Conservation (phyloP, 2,329 filamentous ascomycete species). For the Colletotrichum chlorophyti region DNA sequence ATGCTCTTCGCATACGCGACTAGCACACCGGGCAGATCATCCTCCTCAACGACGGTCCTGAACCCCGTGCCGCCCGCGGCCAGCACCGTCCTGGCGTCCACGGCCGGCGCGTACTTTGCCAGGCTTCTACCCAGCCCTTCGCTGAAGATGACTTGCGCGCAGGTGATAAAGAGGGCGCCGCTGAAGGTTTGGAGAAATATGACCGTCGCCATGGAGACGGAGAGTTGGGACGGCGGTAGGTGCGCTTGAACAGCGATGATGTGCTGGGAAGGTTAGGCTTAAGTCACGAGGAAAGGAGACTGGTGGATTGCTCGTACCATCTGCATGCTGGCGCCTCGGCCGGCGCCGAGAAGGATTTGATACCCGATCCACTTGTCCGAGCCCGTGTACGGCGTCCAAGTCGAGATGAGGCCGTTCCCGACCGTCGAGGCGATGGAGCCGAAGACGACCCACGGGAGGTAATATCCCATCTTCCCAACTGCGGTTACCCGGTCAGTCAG, state of each 20-base stretch:
- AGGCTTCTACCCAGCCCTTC: conserved; percentile 3
- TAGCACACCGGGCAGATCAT: conserved; percentile 43
- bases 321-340: conserved; percentile 53
- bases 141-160: conserved; percentile 31
- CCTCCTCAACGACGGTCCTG: conserved; percentile 36
- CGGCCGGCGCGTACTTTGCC: conserved; percentile 35
- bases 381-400: conserved; percentile 40
- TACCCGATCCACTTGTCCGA: conserved; percentile 52
- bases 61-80: conserved; percentile 50
- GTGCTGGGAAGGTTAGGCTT: not conserved
- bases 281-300: too few relatives aligned
- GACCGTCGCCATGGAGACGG: conserved; percentile 37
- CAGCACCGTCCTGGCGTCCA: conserved; percentile 42
- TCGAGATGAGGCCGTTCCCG: conserved; percentile 46
- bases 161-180: conserved; percentile 53
- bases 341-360: conserved; percentile 52
- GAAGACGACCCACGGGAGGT: conserved; percentile 35
- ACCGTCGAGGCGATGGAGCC: conserved; percentile 44
- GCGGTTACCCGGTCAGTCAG: too few relatives aligned
- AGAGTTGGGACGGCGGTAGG: conserved; percentile 31
- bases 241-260: conserved; percentile 39
- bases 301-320: conserved; percentile 39
- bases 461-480: conserved; percentile 38
- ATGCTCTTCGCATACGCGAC: conserved; percentile 47
- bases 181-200: conserved; percentile 51